phyloP scores from a whole-genome alignment of 139 green algal genomes.

The Pleodorina starrii region DNA sequence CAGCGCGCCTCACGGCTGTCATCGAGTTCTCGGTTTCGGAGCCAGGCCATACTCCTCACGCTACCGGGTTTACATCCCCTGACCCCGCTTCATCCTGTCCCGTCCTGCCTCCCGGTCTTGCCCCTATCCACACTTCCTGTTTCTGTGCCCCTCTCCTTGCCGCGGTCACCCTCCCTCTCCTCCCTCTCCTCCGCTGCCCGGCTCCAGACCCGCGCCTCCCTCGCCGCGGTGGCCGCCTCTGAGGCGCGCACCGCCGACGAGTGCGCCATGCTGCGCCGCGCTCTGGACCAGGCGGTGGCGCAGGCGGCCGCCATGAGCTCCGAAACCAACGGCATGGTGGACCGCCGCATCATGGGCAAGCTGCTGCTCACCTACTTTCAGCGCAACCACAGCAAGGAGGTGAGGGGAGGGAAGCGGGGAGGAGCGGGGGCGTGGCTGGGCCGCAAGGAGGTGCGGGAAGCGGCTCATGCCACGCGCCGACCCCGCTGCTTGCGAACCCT shows the following conservation, averaged over 20 bases:
- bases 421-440: neutral
- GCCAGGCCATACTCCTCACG: too few species aligned
- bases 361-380: constrained; percentile 82
- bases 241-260: constrained; percentile 60
- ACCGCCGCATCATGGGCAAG: constrained; percentile 76
- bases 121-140: too few species aligned
- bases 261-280: constrained; percentile 70
- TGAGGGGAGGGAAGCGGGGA: neutral
- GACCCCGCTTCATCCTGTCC: too few species aligned
- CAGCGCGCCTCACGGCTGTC: too few species aligned
- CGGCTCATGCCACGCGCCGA: too few species aligned
- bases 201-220: constrained; percentile 13
- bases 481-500: too few species aligned
- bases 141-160: too few species aligned
- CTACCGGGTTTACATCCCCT: too few species aligned
- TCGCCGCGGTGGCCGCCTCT: neutral
- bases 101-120: too few species aligned
- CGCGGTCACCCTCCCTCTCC: neutral
- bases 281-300: constrained; percentile 58
- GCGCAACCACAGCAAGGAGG: constrained; percentile 59
- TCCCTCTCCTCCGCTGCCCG: neutral
- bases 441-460: neutral
- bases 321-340: constrained; percentile 63
- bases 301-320: constrained; percentile 54
- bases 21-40: too few species aligned